Evolutionary conservation across 176 grass and related monocot genomes (phyloP).

Genomic region (Calamus simplicifolius): DNA sequence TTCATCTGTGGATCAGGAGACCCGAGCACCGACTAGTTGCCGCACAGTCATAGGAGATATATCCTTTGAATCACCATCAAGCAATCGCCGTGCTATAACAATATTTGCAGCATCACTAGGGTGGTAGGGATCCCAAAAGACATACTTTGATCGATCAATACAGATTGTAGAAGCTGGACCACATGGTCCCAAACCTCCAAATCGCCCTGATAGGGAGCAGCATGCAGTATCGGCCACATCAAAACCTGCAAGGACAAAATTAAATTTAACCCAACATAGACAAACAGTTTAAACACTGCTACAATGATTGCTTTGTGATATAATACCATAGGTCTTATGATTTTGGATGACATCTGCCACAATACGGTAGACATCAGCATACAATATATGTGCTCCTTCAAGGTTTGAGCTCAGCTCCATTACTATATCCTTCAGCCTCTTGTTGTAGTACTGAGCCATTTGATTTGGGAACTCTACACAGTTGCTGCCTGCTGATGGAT

Average conservation of each 20-base stretch:
- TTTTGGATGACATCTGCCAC: slow-evolving; percentile 51
- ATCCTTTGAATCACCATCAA: slow-evolving; percentile 47
- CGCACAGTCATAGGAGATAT: slow-evolving; percentile 58
- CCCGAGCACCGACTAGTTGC: slow-evolving; percentile 25
- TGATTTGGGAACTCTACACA: slow-evolving; percentile 56
- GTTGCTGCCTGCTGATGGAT: slow-evolving; percentile 21
- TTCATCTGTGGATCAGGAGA: no score
- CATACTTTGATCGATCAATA: slow-evolving; percentile 65
- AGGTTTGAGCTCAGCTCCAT: slow-evolving; percentile 40
- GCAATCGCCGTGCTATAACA: slow-evolving; percentile 43
- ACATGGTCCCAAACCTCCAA: slow-evolving; percentile 64
- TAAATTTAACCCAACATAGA: no score
- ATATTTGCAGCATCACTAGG: slow-evolving; percentile 65
- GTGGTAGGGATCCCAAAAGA: slow-evolving; percentile 87
- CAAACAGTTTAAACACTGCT: neutral
- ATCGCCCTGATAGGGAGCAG: slow-evolving; percentile 42
- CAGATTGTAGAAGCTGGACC: slow-evolving; percentile 47
- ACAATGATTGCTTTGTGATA: neutral
- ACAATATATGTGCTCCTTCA: slow-evolving; percentile 49
- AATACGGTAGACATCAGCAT: slow-evolving; percentile 67
- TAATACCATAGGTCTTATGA: slow-evolving; percentile 48
- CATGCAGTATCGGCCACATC: slow-evolving; percentile 67
- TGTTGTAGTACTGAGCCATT: slow-evolving; percentile 58
- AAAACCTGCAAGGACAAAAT: slow-evolving; percentile 32
- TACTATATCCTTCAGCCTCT: slow-evolving; percentile 41